phyloP scores from a whole-genome alignment of 2,329 filamentous ascomycete genomes.

The Aureobasidium sp. region DNA sequence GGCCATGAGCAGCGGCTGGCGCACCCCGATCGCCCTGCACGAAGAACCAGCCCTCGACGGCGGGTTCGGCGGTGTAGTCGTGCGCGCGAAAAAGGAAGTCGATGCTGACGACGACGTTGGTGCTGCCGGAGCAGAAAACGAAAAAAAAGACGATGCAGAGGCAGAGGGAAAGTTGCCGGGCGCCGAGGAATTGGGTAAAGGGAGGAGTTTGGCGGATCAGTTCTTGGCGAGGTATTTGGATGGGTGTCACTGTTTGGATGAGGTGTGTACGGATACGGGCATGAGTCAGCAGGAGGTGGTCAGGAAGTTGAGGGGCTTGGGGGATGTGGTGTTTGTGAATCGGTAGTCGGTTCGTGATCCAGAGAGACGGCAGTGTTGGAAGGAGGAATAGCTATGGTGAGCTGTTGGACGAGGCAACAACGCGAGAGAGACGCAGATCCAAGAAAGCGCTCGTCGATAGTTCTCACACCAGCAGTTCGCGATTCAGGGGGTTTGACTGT shows the following conservation, averaged over 20 bases:
- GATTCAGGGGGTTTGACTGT: too few species aligned
- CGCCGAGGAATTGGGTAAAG: constrained; percentile 1
- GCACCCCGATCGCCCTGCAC: constrained; percentile 15
- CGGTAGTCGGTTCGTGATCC: neutral
- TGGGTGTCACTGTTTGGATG: constrained; percentile 68
- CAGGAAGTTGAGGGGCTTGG: constrained; percentile 46
- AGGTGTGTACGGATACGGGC: constrained; percentile 70
- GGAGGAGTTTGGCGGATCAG: constrained; percentile 30
- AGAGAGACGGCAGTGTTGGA: too few species aligned
- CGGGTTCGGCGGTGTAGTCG: constrained; percentile 19
- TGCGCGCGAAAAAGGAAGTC: constrained; percentile 9
- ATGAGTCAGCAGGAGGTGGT: constrained; percentile 62
- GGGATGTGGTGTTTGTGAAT: constrained; percentile 25
- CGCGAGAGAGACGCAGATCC: too few species aligned
- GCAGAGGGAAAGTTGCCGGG: constrained; percentile 12
- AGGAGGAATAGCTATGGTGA: too few species aligned
- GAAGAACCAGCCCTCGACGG: constrained; percentile 15
- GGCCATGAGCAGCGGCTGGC: constrained; percentile 24
- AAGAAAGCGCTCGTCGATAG: too few species aligned
- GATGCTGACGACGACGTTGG: constrained; percentile 27
- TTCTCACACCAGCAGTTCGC: too few species aligned
- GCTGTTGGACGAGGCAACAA: too few species aligned
- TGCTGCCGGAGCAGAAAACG: constrained; percentile 18
- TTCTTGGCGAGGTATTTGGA: constrained; percentile 59
- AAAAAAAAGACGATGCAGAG: neutral